Evolutionary conservation across 805 yeast genomes (phyloP).

Genomic region (Sugiyamaella americana): DNA sequence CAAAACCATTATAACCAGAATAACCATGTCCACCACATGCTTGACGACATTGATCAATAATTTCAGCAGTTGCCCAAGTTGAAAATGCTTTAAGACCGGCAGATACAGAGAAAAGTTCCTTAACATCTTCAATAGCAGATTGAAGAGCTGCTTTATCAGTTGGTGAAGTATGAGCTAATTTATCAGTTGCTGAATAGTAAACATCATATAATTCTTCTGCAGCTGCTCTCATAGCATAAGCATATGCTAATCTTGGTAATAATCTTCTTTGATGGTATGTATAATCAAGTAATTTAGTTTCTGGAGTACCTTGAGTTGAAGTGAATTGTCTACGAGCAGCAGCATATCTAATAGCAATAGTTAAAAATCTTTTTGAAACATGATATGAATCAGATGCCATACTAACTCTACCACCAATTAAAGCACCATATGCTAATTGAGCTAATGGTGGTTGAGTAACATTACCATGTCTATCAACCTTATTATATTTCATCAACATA

Average conservation of each 20-base stretch:
- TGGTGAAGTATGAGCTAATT: constrained; percentile 39
- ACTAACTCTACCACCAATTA: constrained; percentile 80
- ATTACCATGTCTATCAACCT: constrained; percentile 61
- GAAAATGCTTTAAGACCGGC: constrained; percentile 84
- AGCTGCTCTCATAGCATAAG: constrained; percentile 70
- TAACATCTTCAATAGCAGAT: constrained; percentile 50
- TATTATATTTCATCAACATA: constrained; percentile 75
- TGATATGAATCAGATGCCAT: constrained; percentile 86
- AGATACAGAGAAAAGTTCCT: constrained; percentile 73
- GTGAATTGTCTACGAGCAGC: constrained; percentile 85
- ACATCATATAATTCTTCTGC: constrained; percentile 54
- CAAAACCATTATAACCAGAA: constrained; percentile 83
- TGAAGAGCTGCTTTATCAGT: constrained; percentile 43
- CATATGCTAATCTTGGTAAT: constrained; percentile 71
- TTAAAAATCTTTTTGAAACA: constrained; percentile 68
- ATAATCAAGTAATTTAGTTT: constrained; percentile 75
- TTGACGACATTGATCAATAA: constrained; percentile 85
- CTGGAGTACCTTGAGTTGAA: constrained; percentile 42
- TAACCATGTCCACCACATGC: constrained; percentile 96
- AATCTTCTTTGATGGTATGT: constrained; percentile 82
- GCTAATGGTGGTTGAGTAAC: constrained; percentile 79
- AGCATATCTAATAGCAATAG: constrained; percentile 84
- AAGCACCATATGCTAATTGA: constrained; percentile 81
- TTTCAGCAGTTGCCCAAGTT: constrained; percentile 76
- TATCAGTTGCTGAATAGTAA: constrained; percentile 36